Percentiles rank a stretch among this genome's conserved stretches.
phyloP scores from a whole-genome alignment of 495 filamentous ascomycete genomes.

The Penicillium silybi region DNA sequence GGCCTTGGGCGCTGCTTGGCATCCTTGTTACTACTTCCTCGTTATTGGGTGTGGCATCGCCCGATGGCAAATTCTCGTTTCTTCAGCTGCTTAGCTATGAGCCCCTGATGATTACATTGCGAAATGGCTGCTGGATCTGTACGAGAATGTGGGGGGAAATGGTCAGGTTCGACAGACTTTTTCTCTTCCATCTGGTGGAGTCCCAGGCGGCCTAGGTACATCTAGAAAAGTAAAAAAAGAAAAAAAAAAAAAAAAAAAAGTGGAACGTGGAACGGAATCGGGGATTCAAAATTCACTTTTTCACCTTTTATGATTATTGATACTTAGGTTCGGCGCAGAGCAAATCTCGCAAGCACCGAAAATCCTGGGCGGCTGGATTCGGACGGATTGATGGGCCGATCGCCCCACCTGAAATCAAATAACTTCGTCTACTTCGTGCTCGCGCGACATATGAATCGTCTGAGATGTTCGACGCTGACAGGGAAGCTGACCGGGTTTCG shows the following conservation, averaged over 20 bases:
- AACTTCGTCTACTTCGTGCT: background rate
- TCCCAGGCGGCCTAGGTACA: background rate
- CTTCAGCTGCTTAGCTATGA: constrained; percentile 3
- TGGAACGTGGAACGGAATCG: background rate
- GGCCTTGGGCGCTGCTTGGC: constrained; percentile 6
- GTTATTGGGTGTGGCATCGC: background rate
- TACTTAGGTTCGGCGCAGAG: background rate
- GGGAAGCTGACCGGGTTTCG: background rate
- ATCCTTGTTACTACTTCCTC: background rate
- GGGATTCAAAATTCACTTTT: too few relatives aligned
- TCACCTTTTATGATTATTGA: background rate
- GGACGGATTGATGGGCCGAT: constrained; percentile 10
- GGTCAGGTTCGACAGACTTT: constrained; percentile 10
- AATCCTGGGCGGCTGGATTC: background rate
- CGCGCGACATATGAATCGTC: background rate
- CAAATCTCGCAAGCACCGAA: background rate
- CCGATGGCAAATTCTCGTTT: background rate
- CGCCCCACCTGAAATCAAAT: background rate
- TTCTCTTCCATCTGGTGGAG: background rate
- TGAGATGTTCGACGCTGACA: background rate
- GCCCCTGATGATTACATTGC: background rate
- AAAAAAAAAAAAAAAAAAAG: background rate
- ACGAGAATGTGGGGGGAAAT: background rate
- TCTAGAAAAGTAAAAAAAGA: background rate
- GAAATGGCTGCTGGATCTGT: background rate